These are phyloP conservation scores for Tuber calosporum DNA, from an alignment of 495 filamentous ascomycete species.

Conservation along the genomic window DNA sequence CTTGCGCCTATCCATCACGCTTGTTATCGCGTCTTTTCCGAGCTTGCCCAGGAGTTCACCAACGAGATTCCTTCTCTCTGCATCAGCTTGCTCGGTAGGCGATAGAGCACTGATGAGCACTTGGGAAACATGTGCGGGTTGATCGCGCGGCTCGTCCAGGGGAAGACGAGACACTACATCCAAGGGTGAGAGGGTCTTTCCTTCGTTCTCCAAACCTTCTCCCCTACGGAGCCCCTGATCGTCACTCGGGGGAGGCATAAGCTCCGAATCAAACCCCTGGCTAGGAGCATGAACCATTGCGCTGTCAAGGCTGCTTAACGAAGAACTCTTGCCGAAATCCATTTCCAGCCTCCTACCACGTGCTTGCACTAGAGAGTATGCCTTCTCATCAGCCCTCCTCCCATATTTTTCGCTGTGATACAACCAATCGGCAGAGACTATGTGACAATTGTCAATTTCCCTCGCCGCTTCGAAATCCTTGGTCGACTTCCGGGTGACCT, in stretches of 20 bases:
- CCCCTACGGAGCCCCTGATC: neutral
- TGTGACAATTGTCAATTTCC: slow-evolving; percentile 29
- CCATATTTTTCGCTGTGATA: slow-evolving; percentile 24
- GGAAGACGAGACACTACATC: slow-evolving; percentile 5
- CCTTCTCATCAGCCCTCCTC: slow-evolving; percentile 26
- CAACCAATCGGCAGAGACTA: slow-evolving; percentile 38
- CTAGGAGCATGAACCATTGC: slow-evolving; percentile 4
- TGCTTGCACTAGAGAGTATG: slow-evolving; percentile 15
- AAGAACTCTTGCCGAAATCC: slow-evolving; percentile 21
- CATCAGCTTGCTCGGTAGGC: neutral
- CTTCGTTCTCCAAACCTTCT: neutral
- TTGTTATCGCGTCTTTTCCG: slow-evolving; percentile 32
- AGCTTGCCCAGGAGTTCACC: slow-evolving; percentile 37
- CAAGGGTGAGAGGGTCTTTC: neutral
- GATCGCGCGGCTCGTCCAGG: neutral
- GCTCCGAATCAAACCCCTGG: slow-evolving; percentile 6
- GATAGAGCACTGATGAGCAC: neutral
- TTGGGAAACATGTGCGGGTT: neutral
- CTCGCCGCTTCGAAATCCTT: slow-evolving; percentile 28
- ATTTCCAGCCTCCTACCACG: slow-evolving; percentile 18
- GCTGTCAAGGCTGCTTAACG: slow-evolving; percentile 25
- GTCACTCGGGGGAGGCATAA: slow-evolving; percentile 10
- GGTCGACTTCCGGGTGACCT: slow-evolving; percentile 21
- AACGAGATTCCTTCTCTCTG: slow-evolving; percentile 14
- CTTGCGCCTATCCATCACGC: slow-evolving; percentile 33